Evolutionary conservation across 1,284 basidiomycete genomes (phyloP), one percentile per base, ranked within the genome.

Genomic region (Singerocomus rubriflavus): DNA sequence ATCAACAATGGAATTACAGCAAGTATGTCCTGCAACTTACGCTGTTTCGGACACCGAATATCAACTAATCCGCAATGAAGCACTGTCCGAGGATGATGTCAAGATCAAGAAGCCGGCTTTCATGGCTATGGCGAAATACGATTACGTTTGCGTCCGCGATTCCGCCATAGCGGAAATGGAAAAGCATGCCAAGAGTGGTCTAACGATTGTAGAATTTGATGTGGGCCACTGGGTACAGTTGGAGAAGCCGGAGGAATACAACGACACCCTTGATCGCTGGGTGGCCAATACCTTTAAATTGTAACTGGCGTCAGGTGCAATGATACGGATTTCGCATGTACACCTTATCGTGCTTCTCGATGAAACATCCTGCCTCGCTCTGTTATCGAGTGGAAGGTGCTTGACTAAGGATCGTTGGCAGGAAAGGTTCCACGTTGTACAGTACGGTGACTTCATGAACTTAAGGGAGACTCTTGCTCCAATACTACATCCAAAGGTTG

Each of bases 391-490:
- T 13, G 26, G 17, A 43, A 26, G 13, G 21, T 3, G 30, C 14
- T 37, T 35, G 42, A 27, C n/a, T n/a, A 63, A 7, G 73, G 54
- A 78, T 55, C 26, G 58, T 59, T 1, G 74, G 62, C 10, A 79
- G 67, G 73, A 83, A 81, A 5, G 79, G 77, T 55, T 85, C 80
- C 51, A 81, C 69, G 52, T 72, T 73, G 58, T 80, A 82, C 10
- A 77, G 77, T 36, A 46, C 21, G 21, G 2, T 21, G 21, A 21
- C 4, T 4, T 4, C 21, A 4, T 21, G 21, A 21, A 2, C 21
- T 4, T 21, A 4, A 34, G 51, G 40, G 8, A 34, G 21, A 21
- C 4, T 42, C 29, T 13, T 4, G 10, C 57, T 50, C 40, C 50
- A 56, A 21, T 43, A 36, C 46, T 50, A 14, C 13, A 17, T 5